Base-by-base conservation (phyloP, 192 early-diverging fungal genomes). In the Rhizoclosmatium globosum region DNA sequence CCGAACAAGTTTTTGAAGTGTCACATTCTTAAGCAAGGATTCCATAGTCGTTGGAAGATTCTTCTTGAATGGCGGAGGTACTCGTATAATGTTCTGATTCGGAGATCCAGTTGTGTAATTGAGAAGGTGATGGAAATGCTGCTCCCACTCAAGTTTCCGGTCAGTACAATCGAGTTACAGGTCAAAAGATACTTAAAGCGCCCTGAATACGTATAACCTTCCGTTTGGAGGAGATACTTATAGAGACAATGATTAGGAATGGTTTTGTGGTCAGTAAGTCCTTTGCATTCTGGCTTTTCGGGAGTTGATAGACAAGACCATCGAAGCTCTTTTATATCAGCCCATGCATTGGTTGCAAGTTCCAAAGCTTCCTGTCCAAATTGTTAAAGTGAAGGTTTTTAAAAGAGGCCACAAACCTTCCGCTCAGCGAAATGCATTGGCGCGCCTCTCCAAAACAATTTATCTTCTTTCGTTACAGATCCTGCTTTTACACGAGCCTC, bases 401-500 rank as follows among this genome's bases (percentile, higher is more conserved):
- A n/a, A n/a, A n/a, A n/a, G n/a, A 57, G 9, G n/a, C 13, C 21
- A 57, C 13, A 57, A 57, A 57, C 56, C 56, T 17, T 17, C 13
- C 56, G 0, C 21, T 57, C 15, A 13, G 56, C 1, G 21, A 57
- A 57, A 57, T 13, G 13, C 56, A 57, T 57, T 17, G 56, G 15
- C 56, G 56, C 56, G 21, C 56, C 56, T n/a, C 56, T 57, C 56
- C 56, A 57, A 57, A 57, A n/a, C 56, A 57, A 57, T 57, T 57
- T 57, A 57, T 57, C 56, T 17, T 17, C 21, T n/a, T 57, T 57
- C 56, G 13, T 57, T 57, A 17, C 21, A 17, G 13, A 13, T 17
- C 56, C 56, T 57, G 0, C 56, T 17, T 57, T 13, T 17, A 57
- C 21, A 13, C 15, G 21, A 17, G 13, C 21, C 21, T 57, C 56